Base-by-base conservation (phyloP, 331 rosid species). In the Pyrus hybrid region DNA sequence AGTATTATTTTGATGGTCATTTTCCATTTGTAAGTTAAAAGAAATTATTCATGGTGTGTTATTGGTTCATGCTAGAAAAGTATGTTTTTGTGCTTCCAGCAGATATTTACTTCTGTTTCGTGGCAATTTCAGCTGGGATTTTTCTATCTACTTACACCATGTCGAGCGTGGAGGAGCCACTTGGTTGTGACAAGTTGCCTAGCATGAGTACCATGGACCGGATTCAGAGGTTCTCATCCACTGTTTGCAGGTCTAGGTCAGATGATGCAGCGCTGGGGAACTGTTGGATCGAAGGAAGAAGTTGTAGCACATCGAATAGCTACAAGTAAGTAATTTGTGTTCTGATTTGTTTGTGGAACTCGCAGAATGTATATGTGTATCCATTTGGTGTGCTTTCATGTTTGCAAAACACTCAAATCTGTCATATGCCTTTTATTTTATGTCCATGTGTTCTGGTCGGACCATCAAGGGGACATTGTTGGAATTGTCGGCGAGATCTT, bases 141-240 rank as follows among this genome's bases (percentile, higher is more conserved):
- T 63, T 47, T 58, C 47, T 82, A 57, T 80, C 83, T 29, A 54
- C 83, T 70, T 80, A 79, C 68, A 86, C 74, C 71, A 91, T 93
- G 98, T 93, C 98, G 18, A 93, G 97, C 80, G 83, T 93, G 93
- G 96, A 91, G 89, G 96, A 93, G 83, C 97, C 98, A 25, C 92
- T 91, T 63, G 96, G 93, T 80, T 80, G 87, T 84, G 96, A 93
- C 85, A 93, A 93, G 78, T 75, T 93, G 89, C 98, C 98, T 63
- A 93, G 96, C 86, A 89, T 91, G 95, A 83, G 73, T 78, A 91
- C 98, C 53, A 71, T 86, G 3, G 95, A 93, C 76, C 84, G 91
- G 81, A 68, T 89, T 66, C 97, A 91, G 76, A 83, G 92, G 82
- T 93, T 88, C 83, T 85, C 98, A 3, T 86, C 98, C 16, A 85